phyloP scores from a whole-genome alignment of 208 protist genomes.

The Trypanosoma vivax region DNA sequence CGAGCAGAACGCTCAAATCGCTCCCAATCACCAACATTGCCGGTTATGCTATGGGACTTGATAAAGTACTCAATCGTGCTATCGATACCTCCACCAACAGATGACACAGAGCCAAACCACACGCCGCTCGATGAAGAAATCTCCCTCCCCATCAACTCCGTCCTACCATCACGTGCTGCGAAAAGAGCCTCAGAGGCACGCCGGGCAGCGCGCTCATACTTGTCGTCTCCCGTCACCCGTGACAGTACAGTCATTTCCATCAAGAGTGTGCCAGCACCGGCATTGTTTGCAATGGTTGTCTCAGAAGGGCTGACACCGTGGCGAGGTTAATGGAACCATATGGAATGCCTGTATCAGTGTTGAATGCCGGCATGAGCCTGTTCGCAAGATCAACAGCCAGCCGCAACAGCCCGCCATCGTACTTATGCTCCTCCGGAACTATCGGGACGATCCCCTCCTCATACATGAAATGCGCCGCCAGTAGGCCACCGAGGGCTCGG shows the following conservation, averaged over 20 bases:
- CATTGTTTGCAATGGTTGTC: slow-evolving; percentile 35
- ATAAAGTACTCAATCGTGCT: slow-evolving; percentile 87
- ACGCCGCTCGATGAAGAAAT: slow-evolving; percentile 24
- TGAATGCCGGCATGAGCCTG: slow-evolving; percentile 59
- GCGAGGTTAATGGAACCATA: slow-evolving; percentile 80
- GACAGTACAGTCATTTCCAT: slow-evolving; percentile 53
- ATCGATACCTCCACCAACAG: slow-evolving; percentile 67
- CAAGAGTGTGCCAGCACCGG: slow-evolving; percentile 51
- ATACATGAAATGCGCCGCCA: slow-evolving; percentile 61
- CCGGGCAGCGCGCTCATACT: slow-evolving; percentile 29
- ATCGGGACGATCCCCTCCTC: slow-evolving; percentile 43
- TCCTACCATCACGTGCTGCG: slow-evolving; percentile 14
- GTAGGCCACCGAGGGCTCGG: slow-evolving; percentile 76
- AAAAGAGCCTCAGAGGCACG: slow-evolving; percentile 26
- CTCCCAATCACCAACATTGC: slow-evolving; percentile 39
- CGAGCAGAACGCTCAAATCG: slow-evolving; percentile 30
- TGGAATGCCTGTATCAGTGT: slow-evolving; percentile 78
- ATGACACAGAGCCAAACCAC: slow-evolving; percentile 19
- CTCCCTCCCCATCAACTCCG: slow-evolving; percentile 38
- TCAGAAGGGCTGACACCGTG: slow-evolving; percentile 53
- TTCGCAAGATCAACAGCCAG: slow-evolving; percentile 51
- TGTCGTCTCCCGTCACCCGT: slow-evolving; percentile 29
- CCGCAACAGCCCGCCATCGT: slow-evolving; percentile 43
- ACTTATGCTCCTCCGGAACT: slow-evolving; percentile 31
- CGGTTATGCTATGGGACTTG: slow-evolving; percentile 64